phyloP scores from a whole-genome alignment of 2,329 filamentous ascomycete species.

The Fusarium sp. region DNA sequence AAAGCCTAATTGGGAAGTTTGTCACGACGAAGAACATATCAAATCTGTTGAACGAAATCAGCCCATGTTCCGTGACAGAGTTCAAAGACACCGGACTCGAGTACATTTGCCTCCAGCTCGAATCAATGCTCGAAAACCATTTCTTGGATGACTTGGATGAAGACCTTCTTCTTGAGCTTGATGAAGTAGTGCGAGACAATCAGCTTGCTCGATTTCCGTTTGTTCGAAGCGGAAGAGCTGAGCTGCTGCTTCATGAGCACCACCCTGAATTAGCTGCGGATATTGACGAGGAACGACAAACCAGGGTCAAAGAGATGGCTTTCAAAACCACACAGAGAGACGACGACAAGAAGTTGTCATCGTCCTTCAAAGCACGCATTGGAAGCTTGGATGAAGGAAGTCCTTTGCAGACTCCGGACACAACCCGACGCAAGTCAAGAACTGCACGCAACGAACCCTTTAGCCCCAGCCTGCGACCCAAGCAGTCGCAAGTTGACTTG shows the following conservation, averaged over 20 bases:
- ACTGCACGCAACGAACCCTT: slow-evolving; percentile 68
- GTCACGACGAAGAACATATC: slow-evolving; percentile 91
- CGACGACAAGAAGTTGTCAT: slow-evolving; percentile 74
- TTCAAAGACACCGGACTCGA: slow-evolving; percentile 93
- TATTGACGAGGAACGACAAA: slow-evolving; percentile 78
- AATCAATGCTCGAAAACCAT: slow-evolving; percentile 92
- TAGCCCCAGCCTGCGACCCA: slow-evolving; percentile 79
- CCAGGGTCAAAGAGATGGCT: slow-evolving; percentile 83
- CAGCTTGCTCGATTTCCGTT: slow-evolving; percentile 85
- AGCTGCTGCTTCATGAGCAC: slow-evolving; percentile 75
- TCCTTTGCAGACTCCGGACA: slow-evolving; percentile 61
- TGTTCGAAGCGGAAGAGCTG: slow-evolving; percentile 81
- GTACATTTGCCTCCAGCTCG: slow-evolving; percentile 92
- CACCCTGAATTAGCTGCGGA: slow-evolving; percentile 75
- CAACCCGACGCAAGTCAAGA: slow-evolving; percentile 63
- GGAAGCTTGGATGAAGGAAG: slow-evolving; percentile 77
- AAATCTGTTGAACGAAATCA: slow-evolving; percentile 87
- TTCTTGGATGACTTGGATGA: slow-evolving; percentile 89
- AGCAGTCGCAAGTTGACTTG: slow-evolving; percentile 79
- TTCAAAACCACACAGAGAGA: slow-evolving; percentile 76
- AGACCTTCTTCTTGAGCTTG: slow-evolving; percentile 85
- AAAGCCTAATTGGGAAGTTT: slow-evolving; percentile 85
- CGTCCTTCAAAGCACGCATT: slow-evolving; percentile 73
- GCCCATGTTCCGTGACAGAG: slow-evolving; percentile 84
- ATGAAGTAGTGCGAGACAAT: slow-evolving; percentile 84